These are phyloP conservation scores for Backusella parvicylindrica DNA, from an alignment of 192 early-diverging fungal genomes.

Conservation along the genomic window DNA sequence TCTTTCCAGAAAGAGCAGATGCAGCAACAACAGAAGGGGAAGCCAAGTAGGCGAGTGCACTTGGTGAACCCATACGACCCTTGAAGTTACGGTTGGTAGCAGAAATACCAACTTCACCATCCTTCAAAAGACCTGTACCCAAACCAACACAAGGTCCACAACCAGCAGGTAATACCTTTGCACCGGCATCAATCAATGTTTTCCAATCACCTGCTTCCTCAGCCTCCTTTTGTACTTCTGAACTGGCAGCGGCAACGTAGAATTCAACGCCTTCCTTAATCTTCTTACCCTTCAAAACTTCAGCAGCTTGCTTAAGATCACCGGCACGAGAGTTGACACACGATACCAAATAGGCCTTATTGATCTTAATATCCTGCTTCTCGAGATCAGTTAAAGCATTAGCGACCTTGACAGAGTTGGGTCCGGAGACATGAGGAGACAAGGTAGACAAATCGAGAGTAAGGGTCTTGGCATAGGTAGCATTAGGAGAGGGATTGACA, in stretches of 20 bases:
- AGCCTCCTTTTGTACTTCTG: conserved; percentile 87
- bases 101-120: conserved; percentile 97
- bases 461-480: conserved; percentile 81
- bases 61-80: conserved; percentile 96
- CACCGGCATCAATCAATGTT: conserved; percentile 82
- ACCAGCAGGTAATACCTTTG: conserved; percentile 85
- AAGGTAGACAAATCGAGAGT: conserved; percentile 86
- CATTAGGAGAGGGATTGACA: conserved; percentile 51
- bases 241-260: conserved; percentile 94
- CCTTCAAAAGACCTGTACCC: conserved; percentile 88
- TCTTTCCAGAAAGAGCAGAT: conserved; percentile 85
- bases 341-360: conserved; percentile 97
- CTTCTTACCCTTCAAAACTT: conserved; percentile 69
- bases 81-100: conserved; percentile 99
- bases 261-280: conserved; percentile 82
- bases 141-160: conserved; percentile 97
- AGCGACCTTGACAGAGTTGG: conserved; percentile 95
- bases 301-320: conserved; percentile 87
- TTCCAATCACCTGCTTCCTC: conserved; percentile 87
- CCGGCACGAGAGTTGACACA: conserved; percentile 93
- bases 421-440: conserved; percentile 87
- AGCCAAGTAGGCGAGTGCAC: conserved; percentile 88
- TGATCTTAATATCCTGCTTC: conserved; percentile 68
- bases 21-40: conserved; percentile 96
- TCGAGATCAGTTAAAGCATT: conserved; percentile 76